phyloP scores from a whole-genome alignment of 2,329 filamentous ascomycete genomes.

The Fusarium dlaminii region DNA sequence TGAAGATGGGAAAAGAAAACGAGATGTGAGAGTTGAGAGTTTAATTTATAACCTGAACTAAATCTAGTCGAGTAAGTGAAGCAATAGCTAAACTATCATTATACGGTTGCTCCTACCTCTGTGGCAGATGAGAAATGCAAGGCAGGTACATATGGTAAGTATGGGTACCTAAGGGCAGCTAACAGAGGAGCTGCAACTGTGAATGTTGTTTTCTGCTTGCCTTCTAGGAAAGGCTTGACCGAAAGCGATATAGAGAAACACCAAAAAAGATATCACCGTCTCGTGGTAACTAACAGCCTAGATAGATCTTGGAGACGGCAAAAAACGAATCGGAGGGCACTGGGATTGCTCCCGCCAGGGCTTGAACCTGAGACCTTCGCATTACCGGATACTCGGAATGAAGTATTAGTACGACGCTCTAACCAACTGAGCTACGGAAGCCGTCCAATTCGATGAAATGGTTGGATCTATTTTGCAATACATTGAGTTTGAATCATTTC shows the following conservation, averaged over 20 bases:
- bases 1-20: background rate
- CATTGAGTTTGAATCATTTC: rapidly evolving
- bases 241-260: background rate
- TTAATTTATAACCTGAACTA: background rate
- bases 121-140: background rate
- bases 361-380: conserved; percentile 47
- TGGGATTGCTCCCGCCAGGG: conserved; percentile 45
- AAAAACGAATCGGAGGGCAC: conserved; percentile 32
- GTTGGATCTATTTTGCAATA: background rate
- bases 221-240: background rate
- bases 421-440: conserved; percentile 47
- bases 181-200: background rate
- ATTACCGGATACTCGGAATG: conserved; percentile 36
- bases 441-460: conserved; percentile 26
- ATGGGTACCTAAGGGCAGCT: background rate
- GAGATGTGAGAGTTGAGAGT: background rate
- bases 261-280: background rate
- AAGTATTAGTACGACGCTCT: conserved; percentile 46
- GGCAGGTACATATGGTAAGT: background rate
- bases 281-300: background rate
- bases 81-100: background rate
- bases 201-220: background rate
- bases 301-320: background rate
- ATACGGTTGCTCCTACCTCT: background rate
- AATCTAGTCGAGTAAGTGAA: background rate